Evolutionary conservation across 2,329 filamentous ascomycete species (phyloP).

Genomic region (Apiospora arundinis): DNA sequence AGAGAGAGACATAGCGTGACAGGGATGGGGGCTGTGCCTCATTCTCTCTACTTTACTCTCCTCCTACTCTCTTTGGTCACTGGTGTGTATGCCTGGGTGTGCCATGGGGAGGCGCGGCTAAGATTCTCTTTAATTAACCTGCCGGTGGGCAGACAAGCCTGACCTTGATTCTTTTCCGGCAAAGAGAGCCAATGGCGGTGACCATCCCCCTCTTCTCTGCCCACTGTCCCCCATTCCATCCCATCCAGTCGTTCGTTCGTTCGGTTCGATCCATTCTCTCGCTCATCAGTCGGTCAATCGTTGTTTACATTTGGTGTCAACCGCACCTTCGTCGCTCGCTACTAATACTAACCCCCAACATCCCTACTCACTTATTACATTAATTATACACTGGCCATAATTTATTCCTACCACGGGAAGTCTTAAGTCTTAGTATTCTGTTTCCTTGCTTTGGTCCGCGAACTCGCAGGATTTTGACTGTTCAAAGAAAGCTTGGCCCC

Average conservation of each 20-base stretch:
- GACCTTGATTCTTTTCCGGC: slow-evolving; percentile 16
- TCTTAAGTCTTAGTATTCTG: neutral
- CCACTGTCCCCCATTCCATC: neutral
- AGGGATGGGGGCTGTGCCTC: slow-evolving; percentile 6
- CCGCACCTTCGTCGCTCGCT: slow-evolving; percentile 8
- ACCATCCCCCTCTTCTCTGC: neutral
- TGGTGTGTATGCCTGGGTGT: neutral
- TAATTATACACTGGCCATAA: slow-evolving; percentile 4
- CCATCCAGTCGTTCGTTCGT: neutral
- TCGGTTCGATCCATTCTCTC: neutral
- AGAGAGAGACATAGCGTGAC: neutral
- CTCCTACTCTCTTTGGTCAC: neutral
- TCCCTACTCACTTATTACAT: neutral
- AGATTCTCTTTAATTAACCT: slow-evolving; percentile 12
- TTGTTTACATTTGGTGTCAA: neutral
- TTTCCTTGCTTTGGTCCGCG: neutral
- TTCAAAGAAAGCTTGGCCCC: neutral
- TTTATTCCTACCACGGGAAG: neutral
- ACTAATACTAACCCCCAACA: neutral
- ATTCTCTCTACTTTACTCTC: too few relatives aligned
- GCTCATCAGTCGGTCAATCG: neutral
- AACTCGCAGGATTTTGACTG: neutral
- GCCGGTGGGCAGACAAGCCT: slow-evolving; percentile 11
- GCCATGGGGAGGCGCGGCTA: slow-evolving; percentile 15
- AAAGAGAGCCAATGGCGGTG: neutral